Base-by-base conservation (phyloP, 768 basidiomycete genomes). In the Psilocybe subaeruginosa region DNA sequence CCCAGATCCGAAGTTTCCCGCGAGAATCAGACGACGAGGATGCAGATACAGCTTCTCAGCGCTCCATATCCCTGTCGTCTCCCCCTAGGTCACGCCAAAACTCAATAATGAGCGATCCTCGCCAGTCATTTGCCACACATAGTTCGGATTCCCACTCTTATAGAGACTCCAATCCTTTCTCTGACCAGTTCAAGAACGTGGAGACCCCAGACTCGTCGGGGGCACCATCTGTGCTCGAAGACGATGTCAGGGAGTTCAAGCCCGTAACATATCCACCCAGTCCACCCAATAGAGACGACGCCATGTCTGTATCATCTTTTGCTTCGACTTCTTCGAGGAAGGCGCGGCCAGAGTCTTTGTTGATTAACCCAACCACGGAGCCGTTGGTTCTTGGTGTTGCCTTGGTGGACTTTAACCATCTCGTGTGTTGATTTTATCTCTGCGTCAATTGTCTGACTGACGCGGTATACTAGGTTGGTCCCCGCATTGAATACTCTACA, bases 361-460 rank as follows among this genome's bases (percentile, higher is more conserved):
- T 95, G 8, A 73, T 92, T n/a, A 81, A 83, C 31, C 80, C 87
- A 14, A 80, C 83, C 0, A 75, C 76, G n/a, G 77, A 78, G 4
- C 87, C 87, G 6, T 76, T 95, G 19, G 81, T 97, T 14, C 79
- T 96, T 4, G 95, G 95, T 3, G 88, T 97, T 56, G 94, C 93
- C 2, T 77, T 97, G n/a, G 89, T 97, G 35, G 95, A 97, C 71
- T 97, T 97, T 72, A 95, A 97, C 72, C 95, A 97, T 76, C 75
- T 95, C 70, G 95, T 95, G 71, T 69, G 84, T 74, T 48, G 33
- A n/a, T 52, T 45, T 63, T 59, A 33, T 48, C 31, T 41, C 65
- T 63, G 33, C 53, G 12, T 56, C 16, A 58, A 43, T 39, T 58
- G 59, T 64, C 68, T 65, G 23, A 50, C 54, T 52, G 56, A 57